Evolutionary conservation across 768 basidiomycete species (phyloP).

Genomic region (Hygrophoropsis aurantiaca): DNA sequence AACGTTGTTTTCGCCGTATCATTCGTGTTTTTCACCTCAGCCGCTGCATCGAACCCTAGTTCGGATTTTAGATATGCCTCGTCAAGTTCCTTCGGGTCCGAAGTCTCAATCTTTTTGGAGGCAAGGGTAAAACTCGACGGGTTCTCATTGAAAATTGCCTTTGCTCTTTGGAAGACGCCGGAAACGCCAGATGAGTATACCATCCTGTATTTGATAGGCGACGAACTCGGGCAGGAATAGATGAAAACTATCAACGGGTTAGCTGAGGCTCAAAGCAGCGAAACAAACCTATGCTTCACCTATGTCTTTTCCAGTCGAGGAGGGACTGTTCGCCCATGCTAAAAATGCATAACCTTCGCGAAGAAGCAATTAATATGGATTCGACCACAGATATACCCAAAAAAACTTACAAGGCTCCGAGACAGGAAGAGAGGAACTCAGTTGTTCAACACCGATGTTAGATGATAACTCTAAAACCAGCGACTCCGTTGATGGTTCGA

Average conservation of each 20-base stretch:
- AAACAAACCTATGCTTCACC: conserved; percentile 39
- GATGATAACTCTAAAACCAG: conserved; percentile 44
- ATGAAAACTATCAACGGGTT: conserved; percentile 66
- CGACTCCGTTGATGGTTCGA: conserved; percentile 65
- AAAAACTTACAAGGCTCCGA: conserved; percentile 52
- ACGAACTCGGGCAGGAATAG: conserved; percentile 83
- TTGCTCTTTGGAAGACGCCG: conserved; percentile 56
- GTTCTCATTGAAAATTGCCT: conserved; percentile 46
- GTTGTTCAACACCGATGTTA: conserved; percentile 39
- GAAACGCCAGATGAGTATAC: conserved; percentile 76
- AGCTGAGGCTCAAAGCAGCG: neutral
- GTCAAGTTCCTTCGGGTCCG: conserved; percentile 72
- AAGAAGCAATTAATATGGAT: neutral
- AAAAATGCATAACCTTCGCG: conserved; percentile 58
- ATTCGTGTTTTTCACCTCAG: conserved; percentile 9
- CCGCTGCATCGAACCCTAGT: conserved; percentile 39
- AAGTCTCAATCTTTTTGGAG: conserved; percentile 77
- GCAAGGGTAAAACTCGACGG: conserved; percentile 42
- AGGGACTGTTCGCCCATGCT: conserved; percentile 53
- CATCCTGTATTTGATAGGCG: conserved; percentile 86
- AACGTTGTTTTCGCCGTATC: conserved; percentile 46
- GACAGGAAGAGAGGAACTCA: conserved; percentile 51
- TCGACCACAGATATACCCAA: neutral
- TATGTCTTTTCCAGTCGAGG: conserved; percentile 53
- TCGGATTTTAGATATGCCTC: conserved; percentile 61